phyloP scores from a whole-genome alignment of 306 rosid genomes.

The Chamaecrista fasciculata region DNA sequence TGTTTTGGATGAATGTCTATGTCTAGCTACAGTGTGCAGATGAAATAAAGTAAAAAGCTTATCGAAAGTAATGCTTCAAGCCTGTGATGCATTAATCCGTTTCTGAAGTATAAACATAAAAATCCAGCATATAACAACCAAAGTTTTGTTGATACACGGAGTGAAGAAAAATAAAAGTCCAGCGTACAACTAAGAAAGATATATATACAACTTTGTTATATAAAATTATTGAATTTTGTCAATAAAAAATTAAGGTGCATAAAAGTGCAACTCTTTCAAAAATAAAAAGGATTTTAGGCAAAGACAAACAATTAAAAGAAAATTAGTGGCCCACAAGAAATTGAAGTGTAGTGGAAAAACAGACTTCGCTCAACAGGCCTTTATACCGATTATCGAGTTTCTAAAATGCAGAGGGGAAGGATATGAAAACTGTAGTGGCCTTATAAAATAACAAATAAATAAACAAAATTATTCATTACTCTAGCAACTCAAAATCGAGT shows the following conservation, averaged over 20 bases:
- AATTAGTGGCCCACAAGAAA: not conserved
- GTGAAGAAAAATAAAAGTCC: too few relatives aligned
- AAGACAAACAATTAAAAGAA: too few relatives aligned
- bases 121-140: not conserved
- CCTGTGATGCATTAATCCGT: not conserved
- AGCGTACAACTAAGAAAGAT: not conserved
- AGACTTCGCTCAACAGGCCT: not conserved
- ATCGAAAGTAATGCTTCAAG: not conserved
- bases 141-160: not conserved
- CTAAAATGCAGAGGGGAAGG: not conserved
- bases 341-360: not conserved
- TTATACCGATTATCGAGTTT: not conserved
- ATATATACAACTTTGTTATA: not conserved
- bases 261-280: not conserved
- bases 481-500: conserved; percentile 15
- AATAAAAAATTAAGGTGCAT: too few relatives aligned
- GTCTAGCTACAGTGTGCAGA: not conserved
- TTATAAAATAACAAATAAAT: not conserved
- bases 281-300: too few relatives aligned
- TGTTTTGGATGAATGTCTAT: not conserved
- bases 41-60: not conserved
- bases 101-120: not conserved
- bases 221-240: not conserved
- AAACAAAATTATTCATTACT: not conserved
- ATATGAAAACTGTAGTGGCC: not conserved